Percentiles rank a stretch among this genome's conserved stretches.
Conservation (phyloP, 192 early-diverging fungal species). For the Linnemannia exigua region DNA sequence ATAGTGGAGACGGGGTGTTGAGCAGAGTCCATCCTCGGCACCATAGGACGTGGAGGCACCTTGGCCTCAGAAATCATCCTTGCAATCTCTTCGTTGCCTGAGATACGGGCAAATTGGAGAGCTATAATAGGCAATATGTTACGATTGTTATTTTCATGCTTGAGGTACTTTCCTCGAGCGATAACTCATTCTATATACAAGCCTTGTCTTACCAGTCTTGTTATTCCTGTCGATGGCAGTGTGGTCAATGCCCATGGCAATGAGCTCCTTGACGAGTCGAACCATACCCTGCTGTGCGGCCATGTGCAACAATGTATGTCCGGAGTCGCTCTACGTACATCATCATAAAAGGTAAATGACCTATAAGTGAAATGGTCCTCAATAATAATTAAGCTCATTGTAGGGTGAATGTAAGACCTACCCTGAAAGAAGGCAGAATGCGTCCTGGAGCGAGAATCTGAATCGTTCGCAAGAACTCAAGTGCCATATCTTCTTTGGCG, state of each 20-base stretch:
- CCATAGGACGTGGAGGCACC: slow-evolving; percentile 53
- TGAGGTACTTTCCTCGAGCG: not conserved
- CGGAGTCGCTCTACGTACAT: slow-evolving; percentile 29
- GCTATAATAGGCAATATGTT: slow-evolving; percentile 14
- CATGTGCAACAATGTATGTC: slow-evolving; percentile 44
- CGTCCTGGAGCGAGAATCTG: slow-evolving; percentile 46
- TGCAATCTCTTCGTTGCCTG: slow-evolving; percentile 20
- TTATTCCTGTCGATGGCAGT: slow-evolving; percentile 54
- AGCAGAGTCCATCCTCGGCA: slow-evolving; percentile 21
- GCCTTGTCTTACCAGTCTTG: slow-evolving; percentile 37
- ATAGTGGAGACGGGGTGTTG: not conserved
- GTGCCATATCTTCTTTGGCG: slow-evolving; percentile 38
- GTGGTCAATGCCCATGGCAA: slow-evolving; percentile 54
- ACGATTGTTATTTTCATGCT: not conserved
- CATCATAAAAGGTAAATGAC: not conserved
- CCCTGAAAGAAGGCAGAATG: slow-evolving; percentile 42
- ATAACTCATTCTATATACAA: not conserved
- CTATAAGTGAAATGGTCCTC: not conserved
- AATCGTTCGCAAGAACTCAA: slow-evolving; percentile 43
- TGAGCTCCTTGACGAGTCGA: slow-evolving; percentile 25
- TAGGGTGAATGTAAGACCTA: not conserved
- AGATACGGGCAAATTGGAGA: slow-evolving; percentile 45
- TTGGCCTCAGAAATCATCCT: slow-evolving; percentile 27
- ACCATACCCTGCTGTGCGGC: slow-evolving; percentile 37
- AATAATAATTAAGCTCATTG: too few species aligned